Conservation (phyloP, 306 rosid genomes). For the Ziziphus jujuba region DNA sequence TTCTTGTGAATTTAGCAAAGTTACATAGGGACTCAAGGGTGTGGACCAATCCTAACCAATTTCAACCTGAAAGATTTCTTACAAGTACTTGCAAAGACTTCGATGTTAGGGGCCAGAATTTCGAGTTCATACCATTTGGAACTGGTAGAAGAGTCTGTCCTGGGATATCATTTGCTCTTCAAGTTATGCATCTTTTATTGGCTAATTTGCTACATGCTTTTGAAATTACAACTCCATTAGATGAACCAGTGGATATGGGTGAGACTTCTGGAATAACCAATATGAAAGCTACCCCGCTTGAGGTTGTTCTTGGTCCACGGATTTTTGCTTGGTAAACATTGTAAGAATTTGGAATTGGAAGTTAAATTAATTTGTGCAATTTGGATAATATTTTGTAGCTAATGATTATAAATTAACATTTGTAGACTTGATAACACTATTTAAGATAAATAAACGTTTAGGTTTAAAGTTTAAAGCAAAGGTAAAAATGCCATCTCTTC, state of each 20-base stretch:
- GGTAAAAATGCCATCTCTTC: too few species aligned
- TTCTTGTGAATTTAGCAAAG: conserved; percentile 21
- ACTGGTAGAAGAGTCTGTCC: conserved; percentile 43
- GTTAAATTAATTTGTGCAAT: too few species aligned
- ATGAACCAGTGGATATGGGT: conserved; percentile 23
- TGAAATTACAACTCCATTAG: background rate
- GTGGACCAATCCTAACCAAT: conserved; percentile 32
- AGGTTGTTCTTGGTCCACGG: conserved; percentile 18
- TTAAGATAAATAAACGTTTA: too few species aligned
- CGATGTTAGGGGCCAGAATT: conserved; percentile 26
- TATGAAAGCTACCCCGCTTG: conserved; percentile 12
- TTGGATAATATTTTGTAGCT: too few species aligned
- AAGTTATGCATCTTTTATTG: conserved; percentile 18
- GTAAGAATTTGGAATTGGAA: too few species aligned
- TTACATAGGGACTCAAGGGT: conserved; percentile 34
- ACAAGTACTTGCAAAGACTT: background rate
- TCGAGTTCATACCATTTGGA: conserved; percentile 32
- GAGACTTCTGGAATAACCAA: conserved; percentile 6
- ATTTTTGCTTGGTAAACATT: background rate
- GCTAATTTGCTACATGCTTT: conserved; percentile 23
- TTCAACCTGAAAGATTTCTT: conserved; percentile 32
- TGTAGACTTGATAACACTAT: too few species aligned
- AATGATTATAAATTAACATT: too few species aligned
- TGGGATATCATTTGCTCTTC: conserved; percentile 23
- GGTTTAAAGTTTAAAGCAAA: too few species aligned